phyloP scores from a whole-genome alignment of 75 land plant genomes.

The Cryptomeria japonica region DNA sequence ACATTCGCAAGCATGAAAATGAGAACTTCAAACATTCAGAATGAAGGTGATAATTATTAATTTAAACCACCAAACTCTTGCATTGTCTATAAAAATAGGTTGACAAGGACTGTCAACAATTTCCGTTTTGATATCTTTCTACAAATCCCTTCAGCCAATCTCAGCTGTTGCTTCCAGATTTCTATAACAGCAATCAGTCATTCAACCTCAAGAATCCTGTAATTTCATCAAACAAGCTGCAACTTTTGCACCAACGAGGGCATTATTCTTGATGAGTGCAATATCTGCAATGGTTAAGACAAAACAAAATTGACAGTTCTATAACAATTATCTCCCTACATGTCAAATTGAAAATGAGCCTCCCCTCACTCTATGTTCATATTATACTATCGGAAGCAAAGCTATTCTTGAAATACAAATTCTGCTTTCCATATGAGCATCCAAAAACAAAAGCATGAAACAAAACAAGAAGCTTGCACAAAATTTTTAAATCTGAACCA shows the following conservation, averaged over 20 bases:
- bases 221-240: slow-evolving; percentile 54
- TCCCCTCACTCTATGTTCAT: neutral
- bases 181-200: neutral
- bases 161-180: neutral
- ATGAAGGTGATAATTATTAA: neutral
- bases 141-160: neutral
- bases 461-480: neutral
- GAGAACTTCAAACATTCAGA: neutral
- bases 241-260: slow-evolving; percentile 73
- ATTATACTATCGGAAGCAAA: neutral
- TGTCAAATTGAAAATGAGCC: slow-evolving; percentile 8
- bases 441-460: neutral
- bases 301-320: neutral
- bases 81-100: neutral
- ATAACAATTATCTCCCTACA: neutral
- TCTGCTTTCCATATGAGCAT: neutral
- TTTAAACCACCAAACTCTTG: neutral
- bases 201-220: neutral
- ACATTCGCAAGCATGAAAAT: neutral
- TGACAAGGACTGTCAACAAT: neutral
- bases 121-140: neutral
- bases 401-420: neutral
- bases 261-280: slow-evolving; percentile 89
- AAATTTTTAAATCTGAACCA: neutral
- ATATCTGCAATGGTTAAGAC: slow-evolving; percentile 52